These are phyloP conservation scores for Kodamaea kaohsiungensis DNA, from an alignment of 805 yeast genomes.

Conservation along the genomic window DNA sequence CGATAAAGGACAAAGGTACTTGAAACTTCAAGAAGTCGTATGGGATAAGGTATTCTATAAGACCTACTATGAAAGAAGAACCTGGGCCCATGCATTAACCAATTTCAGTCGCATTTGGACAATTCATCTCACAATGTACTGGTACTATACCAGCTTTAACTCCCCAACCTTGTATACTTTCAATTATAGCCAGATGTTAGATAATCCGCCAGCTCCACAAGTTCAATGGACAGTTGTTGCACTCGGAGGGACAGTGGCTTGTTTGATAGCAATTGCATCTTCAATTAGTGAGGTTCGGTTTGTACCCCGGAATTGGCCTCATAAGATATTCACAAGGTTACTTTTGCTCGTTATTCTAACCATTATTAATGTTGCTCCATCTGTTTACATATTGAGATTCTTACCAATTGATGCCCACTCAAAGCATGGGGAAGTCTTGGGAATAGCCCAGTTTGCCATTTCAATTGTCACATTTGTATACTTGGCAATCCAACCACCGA, in stretches of 20 bases:
- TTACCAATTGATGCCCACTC: slow-evolving; percentile 26
- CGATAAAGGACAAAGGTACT: slow-evolving; percentile 32
- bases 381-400: slow-evolving; percentile 30
- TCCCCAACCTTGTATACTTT: slow-evolving; percentile 51
- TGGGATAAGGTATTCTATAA: slow-evolving; percentile 47
- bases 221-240: slow-evolving; percentile 45
- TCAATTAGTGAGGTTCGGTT: slow-evolving; percentile 24
- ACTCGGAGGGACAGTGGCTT: slow-evolving; percentile 48
- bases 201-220: slow-evolving; percentile 49
- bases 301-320: slow-evolving; percentile 27
- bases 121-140: slow-evolving; percentile 49
- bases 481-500: slow-evolving; percentile 29
- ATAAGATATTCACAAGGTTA: slow-evolving; percentile 17
- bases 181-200: slow-evolving; percentile 37
- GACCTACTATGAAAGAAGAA: slow-evolving; percentile 48
- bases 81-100: slow-evolving; percentile 51
- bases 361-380: slow-evolving; percentile 26
- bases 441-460: slow-evolving; percentile 27
- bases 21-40: slow-evolving; percentile 28
- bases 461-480: slow-evolving; percentile 31
- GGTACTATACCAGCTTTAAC: slow-evolving; percentile 54
- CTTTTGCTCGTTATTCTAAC: slow-evolving; percentile 16
- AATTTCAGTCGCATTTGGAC: slow-evolving; percentile 57
- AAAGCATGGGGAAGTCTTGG: slow-evolving; percentile 22
- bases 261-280: slow-evolving; percentile 26